A percentile compares a stretch with the other conserved stretches of the same genome.
Conservation (phyloP, 371 early-diverging fungal species). For the Capillidium rhysosporum region DNA sequence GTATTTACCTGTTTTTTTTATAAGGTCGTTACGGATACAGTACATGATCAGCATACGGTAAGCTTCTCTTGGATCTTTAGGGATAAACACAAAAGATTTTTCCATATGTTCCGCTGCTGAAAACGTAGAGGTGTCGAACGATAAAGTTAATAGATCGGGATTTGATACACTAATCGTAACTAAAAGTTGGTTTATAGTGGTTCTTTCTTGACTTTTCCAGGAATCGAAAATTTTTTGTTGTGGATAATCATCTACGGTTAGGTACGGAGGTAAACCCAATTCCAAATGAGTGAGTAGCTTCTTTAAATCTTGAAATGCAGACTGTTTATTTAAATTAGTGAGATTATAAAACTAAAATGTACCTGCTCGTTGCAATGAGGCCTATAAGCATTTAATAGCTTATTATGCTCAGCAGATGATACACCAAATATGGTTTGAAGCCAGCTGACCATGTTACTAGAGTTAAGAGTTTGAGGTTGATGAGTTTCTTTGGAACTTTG, state of each 20-base stretch:
- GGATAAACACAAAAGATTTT: background rate
- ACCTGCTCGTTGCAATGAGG: background rate
- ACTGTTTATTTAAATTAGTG: background rate
- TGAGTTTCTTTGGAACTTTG: background rate
- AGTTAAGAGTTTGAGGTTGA: background rate
- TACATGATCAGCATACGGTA: background rate
- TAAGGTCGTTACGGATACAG: background rate
- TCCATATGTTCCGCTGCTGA: background rate
- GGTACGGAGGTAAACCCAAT: background rate
- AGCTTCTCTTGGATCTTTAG: background rate
- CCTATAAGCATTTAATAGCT: background rate
- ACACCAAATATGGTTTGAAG: background rate
- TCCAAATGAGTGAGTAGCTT: background rate
- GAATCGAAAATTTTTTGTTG: background rate
- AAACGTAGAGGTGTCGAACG: background rate
- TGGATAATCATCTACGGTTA: background rate
- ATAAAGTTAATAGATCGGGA: background rate
- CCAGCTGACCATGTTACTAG: background rate
- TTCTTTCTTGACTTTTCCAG: background rate
- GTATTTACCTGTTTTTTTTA: background rate
- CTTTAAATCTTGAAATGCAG: constrained; percentile 3
- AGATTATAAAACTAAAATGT: background rate
- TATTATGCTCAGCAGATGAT: background rate
- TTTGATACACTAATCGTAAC: background rate
- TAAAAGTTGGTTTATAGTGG: background rate